Base-by-base conservation (phyloP, 2,329 filamentous ascomycete species). In the Pezicula neosporulosa region DNA sequence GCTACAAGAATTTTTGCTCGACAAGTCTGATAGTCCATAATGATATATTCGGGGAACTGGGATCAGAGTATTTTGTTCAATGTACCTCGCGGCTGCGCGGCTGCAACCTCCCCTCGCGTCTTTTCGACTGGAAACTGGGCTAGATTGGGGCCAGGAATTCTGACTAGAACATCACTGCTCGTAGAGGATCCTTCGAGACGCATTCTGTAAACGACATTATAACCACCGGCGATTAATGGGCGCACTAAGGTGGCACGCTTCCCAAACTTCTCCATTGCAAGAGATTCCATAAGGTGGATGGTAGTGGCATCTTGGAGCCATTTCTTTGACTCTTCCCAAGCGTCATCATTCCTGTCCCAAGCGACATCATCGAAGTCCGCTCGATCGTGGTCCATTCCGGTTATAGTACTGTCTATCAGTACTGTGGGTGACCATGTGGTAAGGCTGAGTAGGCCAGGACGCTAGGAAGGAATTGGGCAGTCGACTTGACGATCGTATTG, bases 41-140 rank as follows among this genome's bases (percentile, higher is more conserved):
- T 53, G 56, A 35, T 60, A 42, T 30, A 65, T 52, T 3, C 44
- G 48, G 6, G 65, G 56, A 13, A 66, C 56, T 6, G 60, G 63
- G 21, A 66, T 58, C 3, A 44, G 47, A 3, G 64, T 61, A n/a
- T 56, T 37, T 18, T 57, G 35, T 8, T 50, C 47, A 18, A 66
- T 27, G 41, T 55, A 61, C 6, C 49, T 43, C 16, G 63, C 56
- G 6, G 58, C 63, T 8, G 63, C 16, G 63, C 56, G 6, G 58
- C 63, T 8, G 63, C 61, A 13, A 62, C 63, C 37, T 68, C 64
- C 16, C 56, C 59, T 28, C 45, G 50, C 16, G 55, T 60, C 41
- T 68, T 68, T 50, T 57, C 44, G 55, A 48, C 52, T 3, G 47
- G 44, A 47, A 58, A 55, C 65, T 69, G 2, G 64, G 64, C 42